A percentile compares a stretch with the other conserved stretches of the same genome.
These are phyloP conservation scores for Aspergillus calidoustus DNA, from an alignment of 2,329 filamentous ascomycete species.

Conservation along the genomic window DNA sequence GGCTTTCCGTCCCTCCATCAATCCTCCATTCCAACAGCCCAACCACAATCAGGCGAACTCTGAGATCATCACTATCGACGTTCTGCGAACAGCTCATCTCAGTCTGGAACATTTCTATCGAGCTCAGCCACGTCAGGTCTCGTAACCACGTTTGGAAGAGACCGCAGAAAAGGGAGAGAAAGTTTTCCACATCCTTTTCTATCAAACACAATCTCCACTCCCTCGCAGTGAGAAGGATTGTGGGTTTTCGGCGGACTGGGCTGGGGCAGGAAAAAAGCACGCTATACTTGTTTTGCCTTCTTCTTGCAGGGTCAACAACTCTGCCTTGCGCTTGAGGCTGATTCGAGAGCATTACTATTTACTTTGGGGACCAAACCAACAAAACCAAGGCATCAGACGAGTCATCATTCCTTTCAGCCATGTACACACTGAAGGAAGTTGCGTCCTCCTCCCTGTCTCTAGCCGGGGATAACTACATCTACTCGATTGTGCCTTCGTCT, in stretches of 20 bases:
- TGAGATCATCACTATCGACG: neutral
- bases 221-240: neutral
- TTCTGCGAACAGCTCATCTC: neutral
- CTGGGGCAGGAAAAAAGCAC: neutral
- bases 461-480: constrained; percentile 49
- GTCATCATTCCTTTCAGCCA: constrained; percentile 20
- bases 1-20: constrained; percentile 3
- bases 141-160: neutral
- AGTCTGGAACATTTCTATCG: neutral
- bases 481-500: constrained; percentile 40
- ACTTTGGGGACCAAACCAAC: neutral
- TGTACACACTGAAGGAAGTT: constrained; percentile 40
- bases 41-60: neutral
- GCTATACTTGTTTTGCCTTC: constrained; percentile 5
- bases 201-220: constrained; percentile 9
- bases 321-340: constrained; percentile 3
- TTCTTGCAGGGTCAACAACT: neutral
- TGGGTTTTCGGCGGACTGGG: constrained; percentile 1
- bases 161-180: neutral
- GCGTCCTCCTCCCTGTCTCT: constrained; percentile 45
- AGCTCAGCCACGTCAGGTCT: constrained; percentile 5
- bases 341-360: neutral
- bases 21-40: neutral
- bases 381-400: neutral
- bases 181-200: neutral